phyloP scores from a whole-genome alignment of 2,329 filamentous ascomycete species.

The Microcyclospora pomicola region DNA sequence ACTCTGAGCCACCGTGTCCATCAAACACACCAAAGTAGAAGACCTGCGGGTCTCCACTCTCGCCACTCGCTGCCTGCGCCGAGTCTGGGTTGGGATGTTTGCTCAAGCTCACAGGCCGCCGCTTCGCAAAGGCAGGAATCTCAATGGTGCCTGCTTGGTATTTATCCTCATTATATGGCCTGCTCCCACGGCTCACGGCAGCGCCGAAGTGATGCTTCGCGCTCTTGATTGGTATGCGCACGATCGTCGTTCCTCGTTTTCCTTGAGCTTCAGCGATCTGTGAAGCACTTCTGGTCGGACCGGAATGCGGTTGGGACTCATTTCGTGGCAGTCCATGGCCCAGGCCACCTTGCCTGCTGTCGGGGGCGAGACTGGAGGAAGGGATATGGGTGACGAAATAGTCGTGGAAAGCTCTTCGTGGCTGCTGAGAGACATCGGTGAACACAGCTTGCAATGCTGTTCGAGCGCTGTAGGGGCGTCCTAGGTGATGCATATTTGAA shows the following conservation, averaged over 20 bases:
- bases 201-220: constrained; percentile 95
- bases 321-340: constrained; percentile 79
- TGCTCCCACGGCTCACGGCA: constrained; percentile 61
- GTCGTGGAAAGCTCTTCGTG: constrained; percentile 56
- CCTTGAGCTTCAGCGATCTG: constrained; percentile 27
- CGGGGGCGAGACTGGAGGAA: constrained; percentile 82
- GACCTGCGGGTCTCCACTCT: constrained; percentile 80
- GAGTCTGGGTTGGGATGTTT: constrained; percentile 18
- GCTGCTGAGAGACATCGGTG: constrained; percentile 6
- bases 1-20: constrained; percentile 82
- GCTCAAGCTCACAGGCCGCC: constrained; percentile 53
- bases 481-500: constrained; percentile 15
- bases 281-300: constrained; percentile 11
- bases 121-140: constrained; percentile 81
- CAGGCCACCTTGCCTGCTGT: constrained; percentile 41
- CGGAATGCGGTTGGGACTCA: constrained; percentile 64
- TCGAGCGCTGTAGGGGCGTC: constrained; percentile 17
- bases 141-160: constrained; percentile 90
- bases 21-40: constrained; percentile 98
- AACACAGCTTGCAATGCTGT: constrained; percentile 15
- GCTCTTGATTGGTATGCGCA: constrained; percentile 81
- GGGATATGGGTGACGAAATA: constrained; percentile 96
- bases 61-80: constrained; percentile 50
- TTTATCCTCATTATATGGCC: constrained; percentile 84
- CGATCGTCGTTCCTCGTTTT: constrained; percentile 72